Evolutionary conservation across 805 yeast species (phyloP), one percentile per base, ranked within the genome.

Genomic region (Saturnispora hagleri): DNA sequence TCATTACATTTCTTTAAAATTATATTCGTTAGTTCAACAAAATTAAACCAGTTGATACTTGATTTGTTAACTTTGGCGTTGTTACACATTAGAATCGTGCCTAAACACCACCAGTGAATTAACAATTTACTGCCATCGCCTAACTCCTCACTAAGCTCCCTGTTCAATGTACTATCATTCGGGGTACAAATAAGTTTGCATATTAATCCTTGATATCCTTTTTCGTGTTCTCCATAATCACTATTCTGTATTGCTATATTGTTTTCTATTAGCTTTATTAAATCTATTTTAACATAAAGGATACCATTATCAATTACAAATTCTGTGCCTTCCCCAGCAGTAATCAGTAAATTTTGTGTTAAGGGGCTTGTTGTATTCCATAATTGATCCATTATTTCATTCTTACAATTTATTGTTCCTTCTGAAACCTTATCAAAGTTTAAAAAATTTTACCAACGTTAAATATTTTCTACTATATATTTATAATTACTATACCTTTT

Each of bases 61-160:
- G 71, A 66, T 52, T 69, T 69, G 48, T 69, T 69, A 0, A 69
- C 61, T 45, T 60, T 58, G 6, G 65, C 57, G 8, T 63, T 50
- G 7, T 57, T 54, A 22, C 63, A 59, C 0, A 62, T 60, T 18
- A 69, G 33, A 6, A 49, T 22, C 3, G 51, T 34, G 8, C 51
- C 51, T 7, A 49, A 5, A n/a, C 44, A 46, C 51, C 51, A 49
- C 51, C 51, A 49, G 34, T 43, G 47, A 24, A 24, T 22, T 10
- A 24, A 13, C 31, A 5, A 22, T 36, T 36, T n/a, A n/a, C 15
- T 36, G 2, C 2, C 8, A 24, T 41, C 44, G 17, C 26, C 12
- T 31, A 17, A 4, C 10, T 22, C 18, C 8, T 22, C 31, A 12
- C 13, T 22, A 5, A 41, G 17, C 4, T 41, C 9, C 18, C 31